These are phyloP conservation scores for Rhodamnia argentea DNA, from an alignment of 345 rosid species.

Conservation along the genomic window DNA sequence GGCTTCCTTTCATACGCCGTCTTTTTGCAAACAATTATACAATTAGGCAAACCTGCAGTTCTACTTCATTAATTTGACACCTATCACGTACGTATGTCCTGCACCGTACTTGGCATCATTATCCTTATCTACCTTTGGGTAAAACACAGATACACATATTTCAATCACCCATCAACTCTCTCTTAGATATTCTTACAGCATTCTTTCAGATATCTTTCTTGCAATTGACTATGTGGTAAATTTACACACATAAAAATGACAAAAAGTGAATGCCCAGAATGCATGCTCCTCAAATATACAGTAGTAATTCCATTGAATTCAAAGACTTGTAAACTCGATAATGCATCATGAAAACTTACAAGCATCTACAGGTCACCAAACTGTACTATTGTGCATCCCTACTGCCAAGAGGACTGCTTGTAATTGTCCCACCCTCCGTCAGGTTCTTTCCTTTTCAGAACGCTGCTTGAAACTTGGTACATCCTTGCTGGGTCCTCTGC, in stretches of 20 bases:
- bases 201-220: neutral
- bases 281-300: neutral
- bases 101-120: neutral
- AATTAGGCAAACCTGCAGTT: neutral
- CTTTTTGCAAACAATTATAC: neutral
- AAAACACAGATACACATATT: neutral
- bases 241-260: neutral
- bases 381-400: slow-evolving; percentile 15
- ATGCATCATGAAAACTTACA: slow-evolving; percentile 24
- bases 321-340: neutral
- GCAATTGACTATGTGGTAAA: neutral
- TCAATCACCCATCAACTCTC: neutral
- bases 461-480: slow-evolving; percentile 54
- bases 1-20: neutral
- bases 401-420: slow-evolving; percentile 75
- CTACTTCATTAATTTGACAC: neutral
- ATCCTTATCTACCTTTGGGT: neutral
- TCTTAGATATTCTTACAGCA: neutral
- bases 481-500: slow-evolving; percentile 66
- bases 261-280: neutral
- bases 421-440: slow-evolving; percentile 91
- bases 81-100: neutral
- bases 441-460: slow-evolving; percentile 74
- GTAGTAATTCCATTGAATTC: neutral
- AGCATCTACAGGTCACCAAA: slow-evolving; percentile 17